Evolutionary conservation across 805 yeast species (phyloP).

Genomic region (Sugiyamaella qingdaonensis): DNA sequence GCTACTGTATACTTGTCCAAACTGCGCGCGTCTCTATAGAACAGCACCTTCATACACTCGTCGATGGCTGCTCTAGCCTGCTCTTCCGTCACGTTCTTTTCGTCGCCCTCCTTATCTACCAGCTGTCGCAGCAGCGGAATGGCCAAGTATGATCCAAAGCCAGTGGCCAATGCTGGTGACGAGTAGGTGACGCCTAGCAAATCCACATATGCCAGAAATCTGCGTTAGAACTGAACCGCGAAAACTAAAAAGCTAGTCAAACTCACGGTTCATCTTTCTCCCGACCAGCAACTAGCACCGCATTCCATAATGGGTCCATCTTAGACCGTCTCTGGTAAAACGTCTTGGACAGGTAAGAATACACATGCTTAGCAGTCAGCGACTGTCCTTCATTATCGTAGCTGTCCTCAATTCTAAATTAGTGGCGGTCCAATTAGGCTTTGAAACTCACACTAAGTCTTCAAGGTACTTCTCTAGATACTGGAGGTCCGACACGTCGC

Average conservation of each 20-base stretch:
- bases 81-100: slow-evolving; percentile 59
- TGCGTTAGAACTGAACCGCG: background rate
- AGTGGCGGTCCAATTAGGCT: background rate
- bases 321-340: slow-evolving; percentile 85
- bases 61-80: slow-evolving; percentile 73
- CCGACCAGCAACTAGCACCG: slow-evolving; percentile 85
- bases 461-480: slow-evolving; percentile 69
- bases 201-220: slow-evolving; percentile 78
- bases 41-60: slow-evolving; percentile 89
- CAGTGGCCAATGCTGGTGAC: slow-evolving; percentile 88
- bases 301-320: slow-evolving; percentile 96
- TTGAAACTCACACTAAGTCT: slow-evolving; percentile 50
- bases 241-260: background rate
- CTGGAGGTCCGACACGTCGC: slow-evolving; percentile 93
- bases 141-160: slow-evolving; percentile 94
- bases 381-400: slow-evolving; percentile 69
- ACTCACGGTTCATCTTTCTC: slow-evolving; percentile 52
- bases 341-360: slow-evolving; percentile 78
- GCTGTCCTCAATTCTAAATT: slow-evolving; percentile 51
- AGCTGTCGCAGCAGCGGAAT: slow-evolving; percentile 83
- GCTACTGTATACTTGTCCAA: slow-evolving; percentile 80
- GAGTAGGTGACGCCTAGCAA: slow-evolving; percentile 86
- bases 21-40: slow-evolving; percentile 94
- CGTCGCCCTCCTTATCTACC: slow-evolving; percentile 76
- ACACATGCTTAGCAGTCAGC: slow-evolving; percentile 81